Conservation (phyloP, 164 flowering plant species). For the Dillenia turbinata region DNA sequence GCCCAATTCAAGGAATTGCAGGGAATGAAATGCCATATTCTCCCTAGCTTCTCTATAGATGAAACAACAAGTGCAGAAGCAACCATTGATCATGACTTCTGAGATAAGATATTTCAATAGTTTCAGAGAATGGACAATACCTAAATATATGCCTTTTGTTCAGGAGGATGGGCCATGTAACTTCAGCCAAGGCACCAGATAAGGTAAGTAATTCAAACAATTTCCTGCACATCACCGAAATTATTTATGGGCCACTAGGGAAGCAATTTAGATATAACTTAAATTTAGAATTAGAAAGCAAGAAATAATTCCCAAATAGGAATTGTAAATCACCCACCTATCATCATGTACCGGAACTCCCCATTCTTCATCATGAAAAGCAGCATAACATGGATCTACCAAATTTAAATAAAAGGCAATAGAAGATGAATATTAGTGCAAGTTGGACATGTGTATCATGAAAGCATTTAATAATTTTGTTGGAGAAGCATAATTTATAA, state of each 20-base stretch:
- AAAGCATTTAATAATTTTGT: neutral
- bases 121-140: conserved; percentile 18
- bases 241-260: neutral
- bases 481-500: no score
- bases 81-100: neutral
- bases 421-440: neutral
- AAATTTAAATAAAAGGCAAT: conserved; percentile 16
- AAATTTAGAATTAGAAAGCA: neutral
- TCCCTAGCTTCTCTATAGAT: no score
- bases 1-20: no score
- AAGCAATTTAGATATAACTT: neutral
- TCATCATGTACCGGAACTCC: conserved; percentile 82
- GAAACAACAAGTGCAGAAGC: no score
- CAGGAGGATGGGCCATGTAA: conserved; percentile 66
- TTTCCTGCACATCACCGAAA: conserved; percentile 34
- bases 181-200: conserved; percentile 70
- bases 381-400: conserved; percentile 56
- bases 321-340: conserved; percentile 33
- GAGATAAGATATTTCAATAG: neutral
- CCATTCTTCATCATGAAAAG: conserved; percentile 89
- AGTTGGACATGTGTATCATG: neutral
- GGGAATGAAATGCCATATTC: no score
- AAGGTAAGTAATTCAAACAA: conserved; percentile 60
- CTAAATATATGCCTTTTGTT: conserved; percentile 55
- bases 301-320: conserved; percentile 3